Evolutionary conservation across 257 asterid species (phyloP), one percentile per base, ranked within the genome.

Genomic region (Solanum tacnaense): DNA sequence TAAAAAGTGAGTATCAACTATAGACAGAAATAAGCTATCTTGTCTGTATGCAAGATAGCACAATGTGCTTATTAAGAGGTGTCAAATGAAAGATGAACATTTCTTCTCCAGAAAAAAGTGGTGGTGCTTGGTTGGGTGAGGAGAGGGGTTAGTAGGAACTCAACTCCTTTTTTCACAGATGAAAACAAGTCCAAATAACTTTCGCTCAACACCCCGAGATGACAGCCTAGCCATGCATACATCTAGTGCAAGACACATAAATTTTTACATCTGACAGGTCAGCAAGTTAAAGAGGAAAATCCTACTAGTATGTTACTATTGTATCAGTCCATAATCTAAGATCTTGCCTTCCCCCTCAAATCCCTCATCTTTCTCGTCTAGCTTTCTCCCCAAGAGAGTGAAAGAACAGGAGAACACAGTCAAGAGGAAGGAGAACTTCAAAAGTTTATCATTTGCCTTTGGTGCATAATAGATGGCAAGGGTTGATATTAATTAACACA

Each of bases 1-100:
- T 10, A 39, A 44, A 36, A 70, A 44, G 18, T 85, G 89, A 75
- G 87, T 92, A 92, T 84, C 91, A 94, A 93, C 94, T 93, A 58
- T n/a, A 32, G 6, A 31, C 46, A 85, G 82, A 44, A 41, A 70
- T 15, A 39, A 31, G 32, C 34, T 39, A 34, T 79, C 65, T 39
- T 15, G 84, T 44, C 25, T 44, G 94, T 39, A 41, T 76, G 84
- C 23, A 75, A 86, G 34, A 72, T 72, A 49, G 56, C 73, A 86
- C 78, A 49, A 13, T 31, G 20, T 71, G 16, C 70, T 13, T 49
- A 76, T 49, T 86, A 29, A 46, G 60, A 36, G 10, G 58, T 27
- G 29, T 27, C 27, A 44, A 79, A 79, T 46, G 70, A 49, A 81
- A 81, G 29, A 39, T 67, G 60, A 65, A 44, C 39, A 21, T 38